phyloP scores from a whole-genome alignment of 257 asterid species.

The Coffea eugenioides region DNA sequence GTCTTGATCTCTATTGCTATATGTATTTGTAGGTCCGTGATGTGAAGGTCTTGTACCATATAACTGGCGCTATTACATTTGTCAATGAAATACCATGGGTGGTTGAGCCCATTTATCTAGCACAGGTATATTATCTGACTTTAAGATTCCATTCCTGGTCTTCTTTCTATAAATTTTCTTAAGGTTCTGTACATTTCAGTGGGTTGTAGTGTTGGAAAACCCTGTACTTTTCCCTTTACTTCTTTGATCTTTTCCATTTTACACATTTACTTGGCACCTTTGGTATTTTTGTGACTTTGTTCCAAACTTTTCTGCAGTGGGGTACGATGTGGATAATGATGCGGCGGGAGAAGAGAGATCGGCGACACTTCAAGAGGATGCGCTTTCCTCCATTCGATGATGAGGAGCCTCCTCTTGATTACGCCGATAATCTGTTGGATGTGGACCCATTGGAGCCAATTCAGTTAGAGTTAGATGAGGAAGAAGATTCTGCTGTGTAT shows the following conservation, averaged over 20 bases:
- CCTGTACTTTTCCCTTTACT: not conserved
- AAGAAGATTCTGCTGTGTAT: slow-evolving; percentile 93
- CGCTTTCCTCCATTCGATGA: slow-evolving; percentile 98
- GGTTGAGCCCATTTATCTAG: slow-evolving; percentile 93
- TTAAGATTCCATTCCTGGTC: not conserved
- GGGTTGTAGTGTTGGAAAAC: not conserved
- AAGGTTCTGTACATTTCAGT: not conserved
- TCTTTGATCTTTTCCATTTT: not conserved
- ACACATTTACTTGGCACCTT: not conserved
- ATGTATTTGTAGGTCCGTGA: slow-evolving; percentile 70
- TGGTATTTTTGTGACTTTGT: not conserved
- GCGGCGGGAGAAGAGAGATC: slow-evolving; percentile 98
- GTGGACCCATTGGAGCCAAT: slow-evolving; percentile 99
- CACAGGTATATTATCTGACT: slow-evolving; percentile 58
- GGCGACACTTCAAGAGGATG: slow-evolving; percentile 98
- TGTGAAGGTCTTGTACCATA: slow-evolving; percentile 81
- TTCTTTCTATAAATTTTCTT: not conserved
- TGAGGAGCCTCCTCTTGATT: slow-evolving; percentile 97
- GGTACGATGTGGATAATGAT: slow-evolving; percentile 99
- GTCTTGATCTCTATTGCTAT: slow-evolving; percentile 20
- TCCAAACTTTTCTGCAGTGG: slow-evolving; percentile 51
- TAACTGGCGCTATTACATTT: slow-evolving; percentile 93
- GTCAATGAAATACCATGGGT: slow-evolving; percentile 99
- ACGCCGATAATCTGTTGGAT: slow-evolving; percentile 93
- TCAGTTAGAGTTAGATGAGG: slow-evolving; percentile 94